phyloP scores from a whole-genome alignment of 495 filamentous ascomycete species.

The Daldinia loculata region DNA sequence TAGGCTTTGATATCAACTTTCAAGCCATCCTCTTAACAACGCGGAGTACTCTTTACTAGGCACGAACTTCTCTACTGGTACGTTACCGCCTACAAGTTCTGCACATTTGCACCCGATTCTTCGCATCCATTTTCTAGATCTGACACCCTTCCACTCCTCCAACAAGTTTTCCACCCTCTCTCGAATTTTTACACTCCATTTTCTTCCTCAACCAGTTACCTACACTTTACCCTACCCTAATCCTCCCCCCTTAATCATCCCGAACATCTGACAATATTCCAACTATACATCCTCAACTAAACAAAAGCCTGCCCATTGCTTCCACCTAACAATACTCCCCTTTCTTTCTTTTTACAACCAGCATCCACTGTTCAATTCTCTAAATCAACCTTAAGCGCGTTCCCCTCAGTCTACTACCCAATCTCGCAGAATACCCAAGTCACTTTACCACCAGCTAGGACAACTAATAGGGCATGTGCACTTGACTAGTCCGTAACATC shows the following conservation, averaged over 20 bases:
- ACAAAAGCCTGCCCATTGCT: not conserved
- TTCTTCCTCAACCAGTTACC: not conserved
- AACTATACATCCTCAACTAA: not conserved
- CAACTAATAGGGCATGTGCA: not conserved
- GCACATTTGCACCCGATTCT: not conserved
- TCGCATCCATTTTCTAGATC: not conserved
- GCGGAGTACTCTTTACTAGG: not conserved
- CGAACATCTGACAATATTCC: not conserved
- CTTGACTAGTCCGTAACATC: not conserved
- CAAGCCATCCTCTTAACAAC: not conserved
- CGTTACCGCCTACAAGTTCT: not conserved
- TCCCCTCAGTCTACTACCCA: not conserved
- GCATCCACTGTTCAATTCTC: not conserved
- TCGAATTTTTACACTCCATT: not conserved
- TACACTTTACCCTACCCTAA: not conserved
- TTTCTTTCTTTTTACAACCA: not conserved
- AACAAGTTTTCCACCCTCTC: not conserved
- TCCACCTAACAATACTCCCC: not conserved
- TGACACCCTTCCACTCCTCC: not conserved
- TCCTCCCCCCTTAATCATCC: not conserved
- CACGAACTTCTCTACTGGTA: not conserved
- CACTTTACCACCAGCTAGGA: not conserved
- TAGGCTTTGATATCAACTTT: not conserved
- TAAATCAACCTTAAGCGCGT: not conserved
- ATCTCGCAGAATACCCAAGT: not conserved